Base-by-base conservation (phyloP, 176 grass and related monocot genomes). In the Puya raimondii region DNA sequence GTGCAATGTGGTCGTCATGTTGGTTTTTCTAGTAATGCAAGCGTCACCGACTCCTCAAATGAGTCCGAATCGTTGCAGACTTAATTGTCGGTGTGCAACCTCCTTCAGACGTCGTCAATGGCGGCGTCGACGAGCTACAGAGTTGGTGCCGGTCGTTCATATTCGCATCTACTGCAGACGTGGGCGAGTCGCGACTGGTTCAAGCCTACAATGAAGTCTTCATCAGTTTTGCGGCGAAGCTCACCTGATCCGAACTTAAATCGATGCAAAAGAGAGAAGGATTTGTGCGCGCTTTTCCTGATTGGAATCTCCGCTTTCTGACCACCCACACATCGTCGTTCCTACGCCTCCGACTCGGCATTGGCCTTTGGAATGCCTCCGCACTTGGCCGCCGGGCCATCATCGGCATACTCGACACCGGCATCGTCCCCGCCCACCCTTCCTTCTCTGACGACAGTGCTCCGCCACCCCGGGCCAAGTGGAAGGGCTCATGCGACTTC, bases 271-370 rank as follows among this genome's bases (percentile, higher is more conserved):
- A 47, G 51, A 63, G 51, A 14, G 54, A n/a, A 23, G 74, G 67
- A 14, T 67, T 86, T 80, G 48, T 79, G n/a, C 74, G 65, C 54
- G 76, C 69, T 23, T 76, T 76, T 58, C 51, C 42, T 9, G 75
- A 89, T 72, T 53, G 49, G 20, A 47, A 71, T 18, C 42, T 82
- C 51, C 71, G 20, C 10, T 66, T 76, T 22, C 10, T 54, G 59
- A 84, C 72, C 67, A 84, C 66, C 17, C 80, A 66, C 53, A 51
- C 70, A 20, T 68, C 49, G 23, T 48, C 25, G 10, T 72, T 76
- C 25, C 23, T 61, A 6, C 23, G 63, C 18, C 51, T 72, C 5
- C 12, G 66, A n/a, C 14, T 48, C 9, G 64, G n/a, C 21, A 2
- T 12, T 27, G 76, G 80, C 16, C 16, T 51, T 11, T 65, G 48